Base-by-base conservation (phyloP, 768 basidiomycete species). In the Nidula microcarpa region DNA sequence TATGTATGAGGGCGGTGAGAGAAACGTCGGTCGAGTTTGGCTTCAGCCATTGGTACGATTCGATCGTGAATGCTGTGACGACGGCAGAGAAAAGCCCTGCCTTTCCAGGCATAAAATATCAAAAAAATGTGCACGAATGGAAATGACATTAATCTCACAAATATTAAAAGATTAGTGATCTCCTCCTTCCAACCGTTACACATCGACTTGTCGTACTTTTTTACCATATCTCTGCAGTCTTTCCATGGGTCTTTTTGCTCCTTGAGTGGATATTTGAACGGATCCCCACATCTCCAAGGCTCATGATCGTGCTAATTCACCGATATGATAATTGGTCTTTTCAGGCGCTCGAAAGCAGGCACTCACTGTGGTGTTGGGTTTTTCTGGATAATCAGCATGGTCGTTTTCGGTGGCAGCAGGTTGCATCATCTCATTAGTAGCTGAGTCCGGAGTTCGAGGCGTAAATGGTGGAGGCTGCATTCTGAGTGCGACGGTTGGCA, bases 21-120 rank as follows among this genome's bases (percentile, higher is more conserved):
- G 49, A 36, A 9, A 39, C 18, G 16, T 53, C 39, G 10, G 33
- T 49, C 1, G 54, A 44, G 47, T 61, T 57, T 6, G 51, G 41
- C 37, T 51, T 37, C 11, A 63, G 49, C 33, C 50, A 53, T 35
- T 49, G 43, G 53, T 57, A 64, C 37, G 59, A 59, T 43, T 64
- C 55, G 16, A 62, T 49, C n/a, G 57, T 53, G 48, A 64, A 64
- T 7, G 57, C 59, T 9, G 57, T 59, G n/a, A 62, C 44, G 6
- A 44, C 55, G 5, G 53, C 60, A 10, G 63, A 62, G 47, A 64
- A 64, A 0, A 64, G 54, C 37, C 61, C 61, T 3, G 60, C 59
- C 59, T 62, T 7, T 45, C n/a, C n/a, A n/a, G n/a, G n/a, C n/a
- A n/a, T n/a, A n/a, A n/a, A n/a, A 45, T 7, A 23, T 45, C 8